A percentile compares a stretch with the other conserved stretches of the same genome.
Conservation (phyloP, 108 stramenopile species). For the Fistulifera solaris region DNA sequence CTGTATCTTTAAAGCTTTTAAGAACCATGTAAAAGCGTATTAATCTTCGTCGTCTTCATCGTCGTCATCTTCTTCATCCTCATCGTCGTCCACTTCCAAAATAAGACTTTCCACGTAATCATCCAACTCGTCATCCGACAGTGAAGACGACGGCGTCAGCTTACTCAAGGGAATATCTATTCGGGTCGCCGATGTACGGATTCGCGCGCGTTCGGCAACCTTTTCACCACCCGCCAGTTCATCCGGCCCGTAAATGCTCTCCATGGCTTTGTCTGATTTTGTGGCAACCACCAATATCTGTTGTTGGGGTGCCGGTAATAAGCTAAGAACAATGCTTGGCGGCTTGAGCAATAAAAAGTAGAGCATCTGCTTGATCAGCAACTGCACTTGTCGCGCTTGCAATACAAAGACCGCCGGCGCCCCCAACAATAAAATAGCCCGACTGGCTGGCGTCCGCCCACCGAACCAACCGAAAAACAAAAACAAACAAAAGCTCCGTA, state of each 20-base stretch:
- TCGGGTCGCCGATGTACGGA: not conserved
- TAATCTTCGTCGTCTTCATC: conserved; percentile 25
- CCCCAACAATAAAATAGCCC: conserved; percentile 43
- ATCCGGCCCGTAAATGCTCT: conserved; percentile 13
- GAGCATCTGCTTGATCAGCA: conserved; percentile 62
- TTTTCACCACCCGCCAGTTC: not conserved
- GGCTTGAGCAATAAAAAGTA: conserved; percentile 57
- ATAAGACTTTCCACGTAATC: conserved; percentile 6
- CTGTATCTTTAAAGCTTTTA: no score
- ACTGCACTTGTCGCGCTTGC: conserved; percentile 74
- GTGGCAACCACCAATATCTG: conserved; percentile 54
- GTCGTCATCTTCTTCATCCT: conserved; percentile 18
- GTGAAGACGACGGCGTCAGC: not conserved
- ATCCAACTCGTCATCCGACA: conserved; percentile 2
- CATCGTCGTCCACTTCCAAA: conserved; percentile 10
- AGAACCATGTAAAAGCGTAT: not conserved
- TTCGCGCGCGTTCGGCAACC: not conserved
- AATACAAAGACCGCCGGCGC: conserved; percentile 68
- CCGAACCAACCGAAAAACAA: conserved; percentile 82
- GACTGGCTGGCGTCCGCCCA: conserved; percentile 51
- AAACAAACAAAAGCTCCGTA: conserved; percentile 65
- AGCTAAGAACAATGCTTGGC: conserved; percentile 59
- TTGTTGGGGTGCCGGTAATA: conserved; percentile 80
- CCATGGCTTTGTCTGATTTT: conserved; percentile 7
- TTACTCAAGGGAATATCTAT: not conserved